Evolutionary conservation across 768 basidiomycete genomes (phyloP).

Genomic region (Termitomyces sp.): DNA sequence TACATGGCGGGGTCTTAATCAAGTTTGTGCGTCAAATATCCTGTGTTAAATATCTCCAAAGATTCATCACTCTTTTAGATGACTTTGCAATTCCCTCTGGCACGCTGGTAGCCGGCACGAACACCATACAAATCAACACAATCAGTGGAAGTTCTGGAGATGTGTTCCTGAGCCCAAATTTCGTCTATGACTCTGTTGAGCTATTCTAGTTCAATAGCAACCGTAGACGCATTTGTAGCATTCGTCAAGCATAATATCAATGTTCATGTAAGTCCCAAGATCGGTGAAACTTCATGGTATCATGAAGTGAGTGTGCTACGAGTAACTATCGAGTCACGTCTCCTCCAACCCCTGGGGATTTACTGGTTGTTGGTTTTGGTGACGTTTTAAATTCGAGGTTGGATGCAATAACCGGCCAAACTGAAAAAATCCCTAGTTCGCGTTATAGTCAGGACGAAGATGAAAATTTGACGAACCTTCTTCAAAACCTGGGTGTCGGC

Average conservation of each 20-base stretch:
- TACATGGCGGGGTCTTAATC: conserved; percentile 46
- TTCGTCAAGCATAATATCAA: neutral
- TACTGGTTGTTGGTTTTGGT: conserved; percentile 9
- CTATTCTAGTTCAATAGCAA: conserved; percentile 25
- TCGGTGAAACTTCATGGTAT: neutral
- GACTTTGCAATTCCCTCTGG: conserved; percentile 39
- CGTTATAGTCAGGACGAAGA: conserved; percentile 10
- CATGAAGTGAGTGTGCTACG: neutral
- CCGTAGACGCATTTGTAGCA: neutral
- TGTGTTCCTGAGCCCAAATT: conserved; percentile 42
- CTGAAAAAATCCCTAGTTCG: conserved; percentile 24
- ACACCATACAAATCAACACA: conserved; percentile 40
- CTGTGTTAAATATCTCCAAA: neutral
- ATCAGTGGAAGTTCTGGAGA: conserved; percentile 43
- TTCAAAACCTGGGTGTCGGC: conserved; percentile 85
- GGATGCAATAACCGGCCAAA: conserved; percentile 66
- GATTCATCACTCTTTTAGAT: conserved; percentile 18
- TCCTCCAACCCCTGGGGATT: conserved; percentile 15
- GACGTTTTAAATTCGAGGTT: conserved; percentile 58
- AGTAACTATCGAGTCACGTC: conserved; percentile 2
- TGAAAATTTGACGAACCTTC: conserved; percentile 46
- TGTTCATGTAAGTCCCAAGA: neutral
- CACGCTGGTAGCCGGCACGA: conserved; percentile 34
- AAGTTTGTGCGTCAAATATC: conserved; percentile 33
- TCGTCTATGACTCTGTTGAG: conserved; percentile 41